Conservation (phyloP, 2,329 filamentous ascomycete species). For the Calcarisporium arbuscula region DNA sequence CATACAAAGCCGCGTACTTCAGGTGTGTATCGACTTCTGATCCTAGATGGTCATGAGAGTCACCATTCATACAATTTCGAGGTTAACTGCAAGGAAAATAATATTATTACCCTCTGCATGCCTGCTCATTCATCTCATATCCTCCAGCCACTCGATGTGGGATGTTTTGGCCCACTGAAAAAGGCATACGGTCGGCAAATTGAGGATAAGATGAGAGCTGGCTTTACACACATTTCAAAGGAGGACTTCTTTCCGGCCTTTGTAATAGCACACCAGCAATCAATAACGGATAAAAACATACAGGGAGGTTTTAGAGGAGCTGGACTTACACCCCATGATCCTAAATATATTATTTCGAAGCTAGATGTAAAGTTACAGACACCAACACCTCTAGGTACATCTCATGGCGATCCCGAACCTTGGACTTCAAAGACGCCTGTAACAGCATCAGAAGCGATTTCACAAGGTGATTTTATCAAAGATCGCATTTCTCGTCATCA, state of each 20-base stretch:
- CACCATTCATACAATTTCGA: conserved; percentile 18
- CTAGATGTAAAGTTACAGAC: no score
- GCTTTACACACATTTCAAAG: conserved; percentile 4
- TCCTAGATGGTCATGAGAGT: conserved; percentile 30
- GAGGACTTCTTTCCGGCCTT: conserved; percentile 5
- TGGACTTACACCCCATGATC: conserved; percentile 6
- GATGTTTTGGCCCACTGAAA: conserved; percentile 4
- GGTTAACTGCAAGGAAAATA: conserved; percentile 2
- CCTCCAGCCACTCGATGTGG: conserved; percentile 5
- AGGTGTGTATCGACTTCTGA: conserved; percentile 25
- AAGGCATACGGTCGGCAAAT: conserved; percentile 6
- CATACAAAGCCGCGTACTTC: conserved; percentile 18
- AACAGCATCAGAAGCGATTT: no score
- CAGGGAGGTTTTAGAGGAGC: conserved; percentile 4
- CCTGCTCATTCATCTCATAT: conserved; percentile 6
- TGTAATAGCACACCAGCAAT: background rate
- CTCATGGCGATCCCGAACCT: no score
- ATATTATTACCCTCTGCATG: conserved; percentile 9
- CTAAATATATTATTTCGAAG: conserved; percentile 2
- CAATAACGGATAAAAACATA: conserved; percentile 8
- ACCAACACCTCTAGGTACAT: no score
- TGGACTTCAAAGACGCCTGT: no score
- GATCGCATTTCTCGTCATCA: no score
- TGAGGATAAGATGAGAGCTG: conserved; percentile 1
- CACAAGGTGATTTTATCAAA: no score